Percentiles rank a stretch among this genome's conserved stretches.
Conservation (phyloP, 352 stramenopile species). For the Phytophthora pinifolia region DNA sequence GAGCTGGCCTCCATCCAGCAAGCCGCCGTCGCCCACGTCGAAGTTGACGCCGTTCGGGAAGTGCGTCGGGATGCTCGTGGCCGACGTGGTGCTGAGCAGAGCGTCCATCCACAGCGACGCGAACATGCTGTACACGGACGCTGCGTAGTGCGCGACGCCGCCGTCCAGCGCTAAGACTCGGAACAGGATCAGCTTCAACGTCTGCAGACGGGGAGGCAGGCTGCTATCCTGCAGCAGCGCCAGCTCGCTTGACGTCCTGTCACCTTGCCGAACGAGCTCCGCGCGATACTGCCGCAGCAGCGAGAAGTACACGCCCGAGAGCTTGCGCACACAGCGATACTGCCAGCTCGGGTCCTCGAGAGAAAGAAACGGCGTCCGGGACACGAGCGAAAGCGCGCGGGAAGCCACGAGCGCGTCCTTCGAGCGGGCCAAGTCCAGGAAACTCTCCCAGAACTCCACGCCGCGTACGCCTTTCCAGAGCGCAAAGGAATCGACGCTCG, state of each 20-base stretch:
- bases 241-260: conserved; percentile 10
- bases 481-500: conserved; percentile 39
- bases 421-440: conserved; percentile 56
- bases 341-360: conserved; percentile 78
- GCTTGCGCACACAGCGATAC: conserved; percentile 66
- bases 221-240: conserved; percentile 3
- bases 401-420: conserved; percentile 40
- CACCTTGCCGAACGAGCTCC: conserved; percentile 34
- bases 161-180: conserved; percentile 54
- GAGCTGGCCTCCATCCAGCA: conserved; percentile 37
- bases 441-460: conserved; percentile 59
- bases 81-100: conserved; percentile 55
- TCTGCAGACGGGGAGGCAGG: conserved; percentile 37
- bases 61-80: conserved; percentile 75
- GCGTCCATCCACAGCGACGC: conserved; percentile 66
- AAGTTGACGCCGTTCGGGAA: conserved; percentile 54
- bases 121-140: conserved; percentile 72
- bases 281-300: conserved; percentile 50
- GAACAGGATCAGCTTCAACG: conserved; percentile 50
- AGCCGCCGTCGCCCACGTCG: conserved; percentile 6
- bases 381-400: conserved; percentile 51
- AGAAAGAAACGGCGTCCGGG: conserved; percentile 54
- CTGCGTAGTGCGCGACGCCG: conserved; percentile 63
- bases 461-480: conserved; percentile 53
- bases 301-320: conserved; percentile 59